Percentiles rank a stretch among this genome's conserved stretches.
These are phyloP conservation scores for Fragaria nilgerrensis DNA, from an alignment of 306 rosid genomes.

Conservation along the genomic window DNA sequence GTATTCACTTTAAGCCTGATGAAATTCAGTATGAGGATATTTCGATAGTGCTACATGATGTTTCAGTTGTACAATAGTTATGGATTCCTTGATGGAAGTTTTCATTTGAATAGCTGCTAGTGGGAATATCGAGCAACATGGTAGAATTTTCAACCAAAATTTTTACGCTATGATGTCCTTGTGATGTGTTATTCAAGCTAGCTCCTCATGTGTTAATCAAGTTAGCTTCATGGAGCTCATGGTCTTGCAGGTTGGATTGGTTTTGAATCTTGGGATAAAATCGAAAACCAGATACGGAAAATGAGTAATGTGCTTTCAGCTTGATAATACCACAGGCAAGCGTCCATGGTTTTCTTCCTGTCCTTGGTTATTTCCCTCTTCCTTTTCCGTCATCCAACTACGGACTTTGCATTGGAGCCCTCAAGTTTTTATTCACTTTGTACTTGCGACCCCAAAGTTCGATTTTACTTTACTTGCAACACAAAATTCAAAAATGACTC, in stretches of 20 bases:
- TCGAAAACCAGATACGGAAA: not conserved
- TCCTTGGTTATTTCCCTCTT: not conserved
- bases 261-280: not conserved
- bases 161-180: not conserved
- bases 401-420: not conserved
- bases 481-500: not conserved
- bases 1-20: conserved; percentile 3
- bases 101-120: not conserved
- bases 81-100: not conserved
- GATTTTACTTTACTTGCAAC: not conserved
- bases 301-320: not conserved
- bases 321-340: conserved; percentile 1
- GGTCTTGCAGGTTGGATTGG: not conserved
- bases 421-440: not conserved
- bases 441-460: no score
- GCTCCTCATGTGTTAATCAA: not conserved
- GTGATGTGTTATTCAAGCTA: not conserved
- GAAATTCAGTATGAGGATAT: conserved; percentile 4
- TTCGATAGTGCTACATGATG: not conserved
- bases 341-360: conserved; percentile 7
- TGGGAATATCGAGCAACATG: no score
- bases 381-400: not conserved
- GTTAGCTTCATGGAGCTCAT: not conserved
- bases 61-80: not conserved
- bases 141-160: not conserved